Evolutionary conservation across 495 filamentous ascomycete species (phyloP), one percentile per base, ranked within the genome.

Genomic region (Talaromyces ruber): DNA sequence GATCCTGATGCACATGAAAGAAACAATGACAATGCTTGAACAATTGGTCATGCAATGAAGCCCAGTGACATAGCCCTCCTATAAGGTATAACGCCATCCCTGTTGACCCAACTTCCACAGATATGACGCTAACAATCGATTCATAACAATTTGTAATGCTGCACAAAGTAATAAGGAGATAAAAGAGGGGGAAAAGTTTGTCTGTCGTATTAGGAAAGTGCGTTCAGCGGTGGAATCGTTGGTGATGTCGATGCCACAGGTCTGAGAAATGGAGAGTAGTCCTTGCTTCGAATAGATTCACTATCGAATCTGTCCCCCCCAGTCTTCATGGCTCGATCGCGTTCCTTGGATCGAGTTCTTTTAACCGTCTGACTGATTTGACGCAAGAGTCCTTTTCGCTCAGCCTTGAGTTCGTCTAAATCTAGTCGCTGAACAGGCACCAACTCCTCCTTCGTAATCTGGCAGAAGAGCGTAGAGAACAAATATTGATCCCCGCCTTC

Each of bases 401-500:
- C 79, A 0, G 79, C 76, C 16, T 76, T 72, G 43, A 81, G 77
- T 59, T 82, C 80, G 54, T 82, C 79, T 21, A 76, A 60, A 47
- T 74, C 71, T 7, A 79, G 62, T 47, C 76, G 72, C 54, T 78
- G 77, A 39, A 82, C 74, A 14, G 77, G 70, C n/a, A 85, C 64
- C 16, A 77, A 76, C 3, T 81, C 79, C 62, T 84, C 78, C 64
- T 87, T 91, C 60, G 85, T 84, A 72, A 98, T 89, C 62, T 84
- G 84, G 72, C 91, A 94, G 74, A 98, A 96, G 34, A 98, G 76
- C 0, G 90, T 95, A n/a, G 94, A 96, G 72, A 95, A 95, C 24
- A 96, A 79, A 70, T 92, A 97, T 64, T 90, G 90, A 60, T 97
- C 92, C 58, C 93, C 94, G 61, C 90, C 88, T 51, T 82, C 80